These are phyloP conservation scores for Pouteria glomerata DNA, from an alignment of 148 eudicot species.

Conservation along the genomic window DNA sequence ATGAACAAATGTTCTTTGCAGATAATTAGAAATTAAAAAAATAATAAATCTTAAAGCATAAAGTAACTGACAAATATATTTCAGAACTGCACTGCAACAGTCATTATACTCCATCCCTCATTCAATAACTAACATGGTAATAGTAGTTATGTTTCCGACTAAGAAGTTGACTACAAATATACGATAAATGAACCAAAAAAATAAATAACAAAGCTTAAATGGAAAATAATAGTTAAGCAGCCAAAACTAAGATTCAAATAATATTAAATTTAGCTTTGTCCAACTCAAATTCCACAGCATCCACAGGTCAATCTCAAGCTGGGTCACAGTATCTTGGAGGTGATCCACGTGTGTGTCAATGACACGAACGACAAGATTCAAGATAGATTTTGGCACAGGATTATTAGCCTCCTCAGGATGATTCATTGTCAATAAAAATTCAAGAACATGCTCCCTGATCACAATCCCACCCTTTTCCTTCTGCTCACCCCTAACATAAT, in stretches of 20 bases:
- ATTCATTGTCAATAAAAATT: constrained; percentile 87
- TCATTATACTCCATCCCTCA: too few species aligned
- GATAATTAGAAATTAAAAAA: too few species aligned
- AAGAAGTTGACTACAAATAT: too few species aligned
- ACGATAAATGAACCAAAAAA: too few species aligned
- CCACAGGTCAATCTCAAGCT: constrained; percentile 90
- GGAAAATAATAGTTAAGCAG: too few species aligned
- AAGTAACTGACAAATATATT: too few species aligned
- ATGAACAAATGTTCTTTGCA: too few species aligned
- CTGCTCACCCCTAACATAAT: constrained; percentile 30
- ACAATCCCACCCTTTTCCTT: constrained; percentile 51
- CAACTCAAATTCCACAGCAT: constrained; percentile 77
- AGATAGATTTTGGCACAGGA: constrained; percentile 83
- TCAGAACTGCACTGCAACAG: too few species aligned
- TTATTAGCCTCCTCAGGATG: constrained; percentile 98
- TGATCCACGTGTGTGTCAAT: constrained; percentile 97
- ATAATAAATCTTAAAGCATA: too few species aligned
- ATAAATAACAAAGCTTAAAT: too few species aligned
- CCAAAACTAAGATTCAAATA: background rate
- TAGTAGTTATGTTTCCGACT: too few species aligned
- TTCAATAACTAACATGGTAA: too few species aligned
- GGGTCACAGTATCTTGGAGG: constrained; percentile 77
- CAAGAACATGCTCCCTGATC: constrained; percentile 86
- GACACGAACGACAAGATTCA: constrained; percentile 76
- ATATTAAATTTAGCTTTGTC: constrained; percentile 62